Base-by-base conservation (phyloP, 768 basidiomycete genomes). In the Pholiota conissans region DNA sequence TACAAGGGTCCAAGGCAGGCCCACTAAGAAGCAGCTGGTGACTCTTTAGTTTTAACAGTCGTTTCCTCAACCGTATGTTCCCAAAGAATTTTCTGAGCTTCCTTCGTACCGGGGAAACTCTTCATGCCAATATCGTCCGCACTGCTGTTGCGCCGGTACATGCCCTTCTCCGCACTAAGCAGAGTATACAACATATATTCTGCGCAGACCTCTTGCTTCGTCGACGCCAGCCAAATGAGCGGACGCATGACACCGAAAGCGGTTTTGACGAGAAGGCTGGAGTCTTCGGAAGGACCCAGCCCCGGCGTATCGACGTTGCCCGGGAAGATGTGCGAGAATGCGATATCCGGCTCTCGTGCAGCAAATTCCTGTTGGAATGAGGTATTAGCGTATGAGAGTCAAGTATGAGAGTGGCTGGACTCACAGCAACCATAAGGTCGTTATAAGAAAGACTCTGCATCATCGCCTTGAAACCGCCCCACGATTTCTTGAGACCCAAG, bases 261-360 rank as follows among this genome's bases (percentile, higher is more conserved):
- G n/a, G 66, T 47, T 11, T 62, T 63, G n/a, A 57, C 46, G 8
- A 65, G 49, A 13, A 59, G 62, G 18, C 57, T 57, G 3, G 49
- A 30, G 16, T 3, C 14, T 34, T 34, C n/a, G 20, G 28, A 30
- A 49, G 55, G 65, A 30, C 50, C 57, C 13, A 60, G 45, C 32
- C 55, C 57, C 20, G 35, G 59, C 14, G 76, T 75, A 45, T 69
- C 62, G 27, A 79, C 76, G 35, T 64, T 51, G 2, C 81, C 82
- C 0, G 81, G 80, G 52, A 63, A 67, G 29, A 70, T 71, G 60
- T 82, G 81, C 0, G 74, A 70, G 65, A 83, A 81, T 5, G 73
- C 67, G 27, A 82, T 66, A 29, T 63, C 70, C 4, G 77, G 77
- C 40, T 81, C 67, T 1, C 70, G 69, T 8, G 69, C 60, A 2